Conservation (phyloP, 129 eudicot genomes). For the Artemisia annua region DNA sequence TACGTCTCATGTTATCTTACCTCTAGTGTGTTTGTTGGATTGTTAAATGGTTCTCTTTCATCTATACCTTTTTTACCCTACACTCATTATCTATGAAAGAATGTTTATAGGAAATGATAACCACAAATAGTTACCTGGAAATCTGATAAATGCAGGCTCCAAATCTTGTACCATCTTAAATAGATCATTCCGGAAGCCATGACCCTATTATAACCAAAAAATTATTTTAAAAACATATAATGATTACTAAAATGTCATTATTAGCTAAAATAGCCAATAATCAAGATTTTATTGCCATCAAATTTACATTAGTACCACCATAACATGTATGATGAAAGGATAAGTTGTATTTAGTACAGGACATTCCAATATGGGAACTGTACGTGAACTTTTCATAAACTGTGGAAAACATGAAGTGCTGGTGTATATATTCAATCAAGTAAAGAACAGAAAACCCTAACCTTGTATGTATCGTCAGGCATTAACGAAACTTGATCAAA, state of each 20-base stretch:
- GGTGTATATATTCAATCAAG: background rate
- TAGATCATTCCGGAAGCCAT: conserved; percentile 88
- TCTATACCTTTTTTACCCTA: background rate
- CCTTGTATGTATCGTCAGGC: conserved; percentile 94
- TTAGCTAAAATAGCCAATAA: background rate
- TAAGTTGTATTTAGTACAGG: background rate
- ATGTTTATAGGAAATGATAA: background rate
- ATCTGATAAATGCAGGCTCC: conserved; percentile 87
- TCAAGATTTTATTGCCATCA: conserved; percentile 7
- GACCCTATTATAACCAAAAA: conserved; percentile 56
- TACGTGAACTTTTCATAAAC: background rate
- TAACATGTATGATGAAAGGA: background rate
- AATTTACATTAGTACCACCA: background rate
- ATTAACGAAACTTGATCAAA: conserved; percentile 93
- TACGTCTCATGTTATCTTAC: conserved; percentile 9
- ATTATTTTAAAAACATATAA: background rate
- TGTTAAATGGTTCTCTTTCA: conserved; percentile 1
- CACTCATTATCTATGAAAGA: background rate
- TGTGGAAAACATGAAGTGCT: conserved; percentile 5
- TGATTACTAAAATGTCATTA: background rate
- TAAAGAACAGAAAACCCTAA: conserved; percentile 25
- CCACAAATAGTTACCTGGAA: conserved; percentile 65
- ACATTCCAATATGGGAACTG: conserved; percentile 3
- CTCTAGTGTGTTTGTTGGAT: background rate
- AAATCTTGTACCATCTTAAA: conserved; percentile 70